Percentiles rank a stretch among this genome's conserved stretches.
Conservation (phyloP, 257 asterid species). For the Solanum chilense region DNA sequence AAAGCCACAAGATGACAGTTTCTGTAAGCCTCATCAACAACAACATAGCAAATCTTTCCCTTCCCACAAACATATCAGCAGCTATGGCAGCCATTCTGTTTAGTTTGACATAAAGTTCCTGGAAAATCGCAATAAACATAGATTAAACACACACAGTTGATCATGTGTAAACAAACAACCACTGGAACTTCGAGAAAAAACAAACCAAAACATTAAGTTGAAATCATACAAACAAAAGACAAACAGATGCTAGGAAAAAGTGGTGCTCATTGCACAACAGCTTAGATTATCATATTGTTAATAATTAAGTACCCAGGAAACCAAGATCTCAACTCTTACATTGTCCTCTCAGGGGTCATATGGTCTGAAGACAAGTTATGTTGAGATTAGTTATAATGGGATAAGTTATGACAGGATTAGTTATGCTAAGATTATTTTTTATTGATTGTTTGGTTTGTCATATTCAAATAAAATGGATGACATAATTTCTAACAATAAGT, state of each 20-base stretch:
- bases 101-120: constrained; percentile 87
- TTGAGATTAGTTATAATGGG: background rate
- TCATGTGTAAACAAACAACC: background rate
- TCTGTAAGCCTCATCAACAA: constrained; percentile 95
- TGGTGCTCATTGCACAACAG: background rate
- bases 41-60: constrained; percentile 89
- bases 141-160: background rate
- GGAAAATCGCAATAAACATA: constrained; percentile 9
- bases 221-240: background rate
- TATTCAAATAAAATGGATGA: background rate
- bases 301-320: background rate
- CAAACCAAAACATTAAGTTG: background rate
- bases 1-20: constrained; percentile 92
- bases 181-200: background rate
- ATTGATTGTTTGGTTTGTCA: background rate
- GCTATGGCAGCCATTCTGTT: constrained; percentile 82
- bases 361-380: background rate
- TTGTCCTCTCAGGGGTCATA: background rate
- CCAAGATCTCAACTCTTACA: background rate
- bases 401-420: background rate
- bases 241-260: background rate
- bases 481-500: background rate
- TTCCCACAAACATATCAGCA: constrained; percentile 92
- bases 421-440: background rate
- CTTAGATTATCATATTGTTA: background rate